A percentile compares a stretch with the other conserved stretches of the same genome.
These are phyloP conservation scores for Panicum hallii DNA, from an alignment of 202 grass and related monocot genomes.

Conservation along the genomic window DNA sequence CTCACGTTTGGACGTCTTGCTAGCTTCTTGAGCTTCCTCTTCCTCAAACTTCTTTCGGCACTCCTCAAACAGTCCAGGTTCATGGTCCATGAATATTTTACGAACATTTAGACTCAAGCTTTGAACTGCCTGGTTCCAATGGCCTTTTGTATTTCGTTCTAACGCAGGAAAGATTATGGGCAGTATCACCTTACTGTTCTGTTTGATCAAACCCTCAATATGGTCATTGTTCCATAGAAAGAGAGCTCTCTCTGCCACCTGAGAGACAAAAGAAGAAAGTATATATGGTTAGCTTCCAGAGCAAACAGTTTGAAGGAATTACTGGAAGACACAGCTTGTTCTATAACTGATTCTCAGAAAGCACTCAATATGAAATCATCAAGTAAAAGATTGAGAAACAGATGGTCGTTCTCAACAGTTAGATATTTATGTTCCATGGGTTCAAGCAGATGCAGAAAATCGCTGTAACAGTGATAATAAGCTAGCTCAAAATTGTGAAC, in stretches of 20 bases:
- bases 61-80: constrained; percentile 64
- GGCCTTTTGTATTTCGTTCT: constrained; percentile 70
- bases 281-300: constrained; percentile 22
- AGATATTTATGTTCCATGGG: neutral
- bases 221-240: constrained; percentile 95
- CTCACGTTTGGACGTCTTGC: constrained; percentile 57
- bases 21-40: constrained; percentile 63
- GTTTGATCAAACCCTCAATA: constrained; percentile 76
- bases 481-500: neutral
- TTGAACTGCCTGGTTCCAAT: constrained; percentile 93
- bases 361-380: neutral
- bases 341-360: constrained; percentile 16
- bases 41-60: constrained; percentile 75
- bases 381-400: constrained; percentile 10
- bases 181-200: constrained; percentile 73
- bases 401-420: neutral
- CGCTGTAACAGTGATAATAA: neutral
- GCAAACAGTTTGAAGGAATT: constrained; percentile 19
- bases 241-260: constrained; percentile 91
- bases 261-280: constrained; percentile 35
- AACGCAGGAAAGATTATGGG: constrained; percentile 79
- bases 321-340: neutral
- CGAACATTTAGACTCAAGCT: constrained; percentile 82
- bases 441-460: constrained; percentile 4
- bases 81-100: constrained; percentile 81